Percentiles rank a stretch among this genome's conserved stretches.
Evolutionary conservation across 345 rosid genomes (phyloP).

Genomic region (Turnera subulata): DNA sequence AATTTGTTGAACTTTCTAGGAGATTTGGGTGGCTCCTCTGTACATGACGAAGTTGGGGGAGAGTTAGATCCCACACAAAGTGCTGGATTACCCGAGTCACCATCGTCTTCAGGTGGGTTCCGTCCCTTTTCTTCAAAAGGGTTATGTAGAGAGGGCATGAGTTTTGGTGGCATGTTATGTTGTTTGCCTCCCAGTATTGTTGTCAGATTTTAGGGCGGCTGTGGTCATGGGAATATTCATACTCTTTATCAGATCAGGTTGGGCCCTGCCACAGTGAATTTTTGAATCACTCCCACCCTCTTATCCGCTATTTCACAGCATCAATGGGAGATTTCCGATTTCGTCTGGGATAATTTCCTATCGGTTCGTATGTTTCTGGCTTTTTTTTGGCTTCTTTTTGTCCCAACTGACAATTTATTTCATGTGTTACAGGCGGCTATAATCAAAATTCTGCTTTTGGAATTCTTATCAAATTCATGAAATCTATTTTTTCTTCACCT

Average conservation of each 20-base stretch:
- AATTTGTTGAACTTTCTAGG: slow-evolving; percentile 35
- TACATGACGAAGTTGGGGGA: slow-evolving; percentile 50
- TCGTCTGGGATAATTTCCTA: slow-evolving; percentile 52
- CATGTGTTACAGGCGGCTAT: slow-evolving; percentile 61
- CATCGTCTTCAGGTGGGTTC: slow-evolving; percentile 99
- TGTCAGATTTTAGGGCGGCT: slow-evolving; percentile 69
- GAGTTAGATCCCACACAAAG: slow-evolving; percentile 43
- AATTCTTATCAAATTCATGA: slow-evolving; percentile 21
- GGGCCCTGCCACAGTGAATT: slow-evolving; percentile 56
- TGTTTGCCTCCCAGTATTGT: slow-evolving; percentile 54
- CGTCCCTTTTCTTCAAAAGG: slow-evolving; percentile 81
- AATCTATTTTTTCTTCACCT: background rate
- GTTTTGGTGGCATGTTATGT: slow-evolving; percentile 65
- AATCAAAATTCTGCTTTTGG: slow-evolving; percentile 18
- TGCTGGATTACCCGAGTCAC: slow-evolving; percentile 87
- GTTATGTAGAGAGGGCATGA: slow-evolving; percentile 79
- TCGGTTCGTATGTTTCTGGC: slow-evolving; percentile 97
- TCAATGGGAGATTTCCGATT: slow-evolving; percentile 71
- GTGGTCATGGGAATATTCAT: slow-evolving; percentile 66
- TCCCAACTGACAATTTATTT: slow-evolving; percentile 59
- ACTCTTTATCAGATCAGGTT: slow-evolving; percentile 46
- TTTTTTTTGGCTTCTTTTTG: slow-evolving; percentile 56
- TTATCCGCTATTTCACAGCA: slow-evolving; percentile 59
- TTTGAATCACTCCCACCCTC: slow-evolving; percentile 61
- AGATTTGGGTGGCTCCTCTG: slow-evolving; percentile 90